These are phyloP conservation scores for Handroanthus guayacan DNA, from an alignment of 257 asterid genomes.

Conservation along the genomic window DNA sequence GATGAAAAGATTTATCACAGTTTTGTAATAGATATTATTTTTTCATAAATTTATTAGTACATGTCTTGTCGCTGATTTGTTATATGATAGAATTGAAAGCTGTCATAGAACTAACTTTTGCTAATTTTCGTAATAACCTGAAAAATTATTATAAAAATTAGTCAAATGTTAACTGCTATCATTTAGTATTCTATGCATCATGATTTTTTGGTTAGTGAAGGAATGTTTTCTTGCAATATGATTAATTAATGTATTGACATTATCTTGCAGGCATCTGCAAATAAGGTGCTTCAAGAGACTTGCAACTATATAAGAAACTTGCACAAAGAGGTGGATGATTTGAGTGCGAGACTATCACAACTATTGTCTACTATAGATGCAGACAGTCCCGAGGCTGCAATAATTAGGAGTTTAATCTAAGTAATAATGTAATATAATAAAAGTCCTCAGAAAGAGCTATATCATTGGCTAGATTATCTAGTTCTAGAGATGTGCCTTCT, in stretches of 20 bases:
- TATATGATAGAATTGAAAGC: neutral
- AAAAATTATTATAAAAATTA: too few relatives aligned
- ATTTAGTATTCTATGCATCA: too few relatives aligned
- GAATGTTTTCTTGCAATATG: too few relatives aligned
- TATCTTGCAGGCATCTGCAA: slow-evolving; percentile 71
- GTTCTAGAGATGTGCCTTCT: slow-evolving; percentile 8
- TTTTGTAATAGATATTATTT: too few relatives aligned
- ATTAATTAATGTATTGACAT: too few relatives aligned
- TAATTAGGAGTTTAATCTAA: slow-evolving; percentile 79
- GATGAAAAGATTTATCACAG: too few relatives aligned
- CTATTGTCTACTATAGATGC: slow-evolving; percentile 79
- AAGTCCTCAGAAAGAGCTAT: neutral
- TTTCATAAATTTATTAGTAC: too few relatives aligned
- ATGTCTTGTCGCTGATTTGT: too few relatives aligned
- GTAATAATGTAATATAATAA: slow-evolving; percentile 19
- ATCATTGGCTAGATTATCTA: slow-evolving; percentile 10
- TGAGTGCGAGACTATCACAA: slow-evolving; percentile 89
- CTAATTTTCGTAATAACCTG: too few relatives aligned
- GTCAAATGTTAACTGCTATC: too few relatives aligned
- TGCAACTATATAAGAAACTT: slow-evolving; percentile 86
- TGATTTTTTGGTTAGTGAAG: too few relatives aligned
- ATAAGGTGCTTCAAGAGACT: slow-evolving; percentile 89
- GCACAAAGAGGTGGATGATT: slow-evolving; percentile 89
- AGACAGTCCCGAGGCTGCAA: slow-evolving; percentile 91
- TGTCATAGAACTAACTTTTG: too few relatives aligned